Conservation (phyloP, 768 basidiomycete genomes). For the Rhizopogon rudus region DNA sequence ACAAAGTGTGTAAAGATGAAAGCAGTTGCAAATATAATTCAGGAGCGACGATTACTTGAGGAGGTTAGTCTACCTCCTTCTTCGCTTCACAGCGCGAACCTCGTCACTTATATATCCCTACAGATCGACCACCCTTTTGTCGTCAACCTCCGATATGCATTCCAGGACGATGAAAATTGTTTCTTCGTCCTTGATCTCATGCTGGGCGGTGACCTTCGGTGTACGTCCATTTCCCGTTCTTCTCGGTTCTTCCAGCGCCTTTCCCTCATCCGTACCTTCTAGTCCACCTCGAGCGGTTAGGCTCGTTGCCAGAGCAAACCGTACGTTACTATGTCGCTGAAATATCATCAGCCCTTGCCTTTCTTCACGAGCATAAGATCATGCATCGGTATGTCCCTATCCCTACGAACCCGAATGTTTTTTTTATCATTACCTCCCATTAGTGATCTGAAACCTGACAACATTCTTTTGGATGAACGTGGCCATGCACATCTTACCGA, state of each 20-base stretch:
- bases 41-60: slow-evolving; percentile 91
- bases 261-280: neutral
- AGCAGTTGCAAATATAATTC: slow-evolving; percentile 94
- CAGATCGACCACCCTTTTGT: slow-evolving; percentile 95
- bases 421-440: neutral
- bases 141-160: slow-evolving; percentile 93
- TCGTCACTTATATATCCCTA: slow-evolving; percentile 9
- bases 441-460: slow-evolving; percentile 96
- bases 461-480: slow-evolving; percentile 91
- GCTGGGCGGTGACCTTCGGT: slow-evolving; percentile 92
- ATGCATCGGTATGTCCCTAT: slow-evolving; percentile 78
- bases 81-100: neutral
- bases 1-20: slow-evolving; percentile 98
- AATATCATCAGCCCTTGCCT: slow-evolving; percentile 81
- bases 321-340: slow-evolving; percentile 90
- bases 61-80: slow-evolving; percentile 53
- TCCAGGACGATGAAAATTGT: slow-evolving; percentile 97
- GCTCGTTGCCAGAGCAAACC: slow-evolving; percentile 65
- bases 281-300: slow-evolving; percentile 90
- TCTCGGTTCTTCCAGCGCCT: neutral
- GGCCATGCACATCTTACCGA: slow-evolving; percentile 97
- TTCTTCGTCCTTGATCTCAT: slow-evolving; percentile 98
- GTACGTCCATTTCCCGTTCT: slow-evolving; percentile 41
- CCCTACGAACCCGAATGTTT: neutral
- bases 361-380: slow-evolving; percentile 88